Base-by-base conservation (phyloP, 768 basidiomycete genomes). In the Rubroboletus satanas region DNA sequence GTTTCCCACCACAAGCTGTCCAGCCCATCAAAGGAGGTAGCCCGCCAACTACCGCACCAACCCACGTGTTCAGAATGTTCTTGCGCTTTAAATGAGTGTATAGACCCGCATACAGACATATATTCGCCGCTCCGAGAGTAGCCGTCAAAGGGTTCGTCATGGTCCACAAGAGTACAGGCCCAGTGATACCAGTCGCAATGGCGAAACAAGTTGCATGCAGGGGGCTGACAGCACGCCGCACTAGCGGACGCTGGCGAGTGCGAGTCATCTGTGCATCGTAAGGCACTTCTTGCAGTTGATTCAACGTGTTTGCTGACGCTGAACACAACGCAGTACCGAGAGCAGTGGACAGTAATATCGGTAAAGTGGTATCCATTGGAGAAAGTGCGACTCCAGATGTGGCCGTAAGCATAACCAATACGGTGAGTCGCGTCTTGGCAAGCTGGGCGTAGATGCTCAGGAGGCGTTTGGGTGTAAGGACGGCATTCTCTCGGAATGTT, bases 11-110 rank as follows among this genome's bases (percentile, higher is more conserved):
- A 54, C 90, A 91, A 1, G 97, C 97, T 7, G 96, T 86, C 97
- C 97, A 99, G 39, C 97, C 97, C 90, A 99, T 98, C 48, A 99
- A 73, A 2, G 96, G 94, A 7, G 97, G 97, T 5, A 98, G 77
- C 1, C 79, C 94, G 32, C 97, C 97, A 4, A 99, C 96, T 21
- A 98, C 77, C 0, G 93, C 80, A 10, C 96, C 96, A 17, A 95
- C 83, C 96, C 95, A 98, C 2, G 96, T 99, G 68, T 97, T 99
- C 60, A 76, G 76, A 6, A 88, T 76, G 54, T 80, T 83, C 63
- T 82, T 85, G 17, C 97, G 81, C 70, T 99, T 98, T 74, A 94
- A 77, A 76, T 87, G 90, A 0, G 97, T 99, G 73, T 99, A 99
- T 31, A 87, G 71, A 0, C 89, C 93, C 0, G 94, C 90, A 70